Conservation (phyloP, 225 moss, liverwort and hornwort genomes). For the Sphagnum contortum region DNA sequence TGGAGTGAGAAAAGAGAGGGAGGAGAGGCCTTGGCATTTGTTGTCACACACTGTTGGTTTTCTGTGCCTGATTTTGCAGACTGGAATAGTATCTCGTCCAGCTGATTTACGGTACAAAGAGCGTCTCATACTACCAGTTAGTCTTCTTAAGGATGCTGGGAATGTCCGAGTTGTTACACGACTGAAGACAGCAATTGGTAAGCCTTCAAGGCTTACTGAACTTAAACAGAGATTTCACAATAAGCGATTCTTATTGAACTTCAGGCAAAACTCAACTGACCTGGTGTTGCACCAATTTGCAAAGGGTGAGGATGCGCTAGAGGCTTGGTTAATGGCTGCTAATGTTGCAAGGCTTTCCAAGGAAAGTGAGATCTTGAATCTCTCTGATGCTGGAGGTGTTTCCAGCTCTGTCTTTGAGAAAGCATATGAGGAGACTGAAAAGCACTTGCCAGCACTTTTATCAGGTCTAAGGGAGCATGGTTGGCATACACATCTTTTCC, state of each 20-base stretch:
- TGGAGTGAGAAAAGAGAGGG: background rate
- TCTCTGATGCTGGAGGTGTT: slow-evolving; percentile 29
- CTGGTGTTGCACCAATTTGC: slow-evolving; percentile 93
- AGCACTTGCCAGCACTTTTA: slow-evolving; percentile 54
- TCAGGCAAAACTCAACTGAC: slow-evolving; percentile 77
- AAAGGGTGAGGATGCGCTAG: slow-evolving; percentile 83
- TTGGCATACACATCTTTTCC: slow-evolving; percentile 87
- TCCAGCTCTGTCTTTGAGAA: slow-evolving; percentile 63
- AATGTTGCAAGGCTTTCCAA: slow-evolving; percentile 57
- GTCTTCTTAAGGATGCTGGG: slow-evolving; percentile 66
- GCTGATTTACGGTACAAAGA: slow-evolving; percentile 75
- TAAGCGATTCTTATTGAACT: slow-evolving; percentile 69
- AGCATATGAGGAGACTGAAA: slow-evolving; percentile 73
- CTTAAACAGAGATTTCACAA: slow-evolving; percentile 55
- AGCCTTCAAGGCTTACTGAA: slow-evolving; percentile 58
- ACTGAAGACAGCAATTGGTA: slow-evolving; percentile 37
- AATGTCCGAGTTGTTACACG: slow-evolving; percentile 74
- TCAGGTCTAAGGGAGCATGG: slow-evolving; percentile 77
- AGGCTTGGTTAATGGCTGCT: slow-evolving; percentile 89
- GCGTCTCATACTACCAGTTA: slow-evolving; percentile 65
- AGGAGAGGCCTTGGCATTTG: too few relatives aligned
- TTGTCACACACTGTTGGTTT: too few relatives aligned
- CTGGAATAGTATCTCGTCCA: slow-evolving; percentile 76
- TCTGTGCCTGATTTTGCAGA: slow-evolving; percentile 26
- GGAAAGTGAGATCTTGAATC: slow-evolving; percentile 14